Evolutionary conservation across 1,284 basidiomycete species (phyloP).

Genomic region (Pascua guehoae): DNA sequence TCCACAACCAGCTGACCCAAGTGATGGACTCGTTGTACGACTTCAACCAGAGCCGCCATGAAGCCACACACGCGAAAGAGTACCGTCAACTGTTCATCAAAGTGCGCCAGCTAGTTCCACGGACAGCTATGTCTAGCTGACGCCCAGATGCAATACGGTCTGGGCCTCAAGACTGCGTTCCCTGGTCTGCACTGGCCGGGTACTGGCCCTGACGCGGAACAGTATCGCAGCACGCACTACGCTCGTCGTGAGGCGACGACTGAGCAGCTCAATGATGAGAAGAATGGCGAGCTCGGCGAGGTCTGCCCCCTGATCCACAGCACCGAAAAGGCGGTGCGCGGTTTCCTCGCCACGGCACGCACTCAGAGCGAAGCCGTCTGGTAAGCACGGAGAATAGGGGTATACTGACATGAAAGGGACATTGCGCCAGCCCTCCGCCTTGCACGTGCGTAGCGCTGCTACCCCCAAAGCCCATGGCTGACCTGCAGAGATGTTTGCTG

Average conservation of each 20-base stretch:
- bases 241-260: background rate
- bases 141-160: conserved; percentile 25
- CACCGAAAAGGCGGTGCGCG: conserved; percentile 30
- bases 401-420: conserved; percentile 23
- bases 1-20: conserved; percentile 9
- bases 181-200: conserved; percentile 35
- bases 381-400: background rate
- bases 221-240: conserved; percentile 8
- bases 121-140: conserved; percentile 3
- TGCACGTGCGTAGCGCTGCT: conserved; percentile 19
- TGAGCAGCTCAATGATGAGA: background rate
- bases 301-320: conserved; percentile 30
- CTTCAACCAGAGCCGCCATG: conserved; percentile 29
- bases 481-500: conserved; percentile 27
- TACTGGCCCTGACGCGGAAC: conserved; percentile 11
- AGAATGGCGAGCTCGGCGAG: conserved; percentile 19
- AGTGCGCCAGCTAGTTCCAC: background rate
- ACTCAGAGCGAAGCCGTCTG: conserved; percentile 25
- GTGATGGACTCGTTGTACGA: conserved; percentile 32
- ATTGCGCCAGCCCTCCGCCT: conserved; percentile 27
- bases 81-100: background rate
- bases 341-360: conserved; percentile 36
- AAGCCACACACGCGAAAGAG: conserved; percentile 7
- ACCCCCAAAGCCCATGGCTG: background rate
- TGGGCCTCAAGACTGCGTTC: conserved; percentile 25